These are phyloP conservation scores for Amanita thiersii DNA, from an alignment of 768 basidiomycete species.

Conservation along the genomic window DNA sequence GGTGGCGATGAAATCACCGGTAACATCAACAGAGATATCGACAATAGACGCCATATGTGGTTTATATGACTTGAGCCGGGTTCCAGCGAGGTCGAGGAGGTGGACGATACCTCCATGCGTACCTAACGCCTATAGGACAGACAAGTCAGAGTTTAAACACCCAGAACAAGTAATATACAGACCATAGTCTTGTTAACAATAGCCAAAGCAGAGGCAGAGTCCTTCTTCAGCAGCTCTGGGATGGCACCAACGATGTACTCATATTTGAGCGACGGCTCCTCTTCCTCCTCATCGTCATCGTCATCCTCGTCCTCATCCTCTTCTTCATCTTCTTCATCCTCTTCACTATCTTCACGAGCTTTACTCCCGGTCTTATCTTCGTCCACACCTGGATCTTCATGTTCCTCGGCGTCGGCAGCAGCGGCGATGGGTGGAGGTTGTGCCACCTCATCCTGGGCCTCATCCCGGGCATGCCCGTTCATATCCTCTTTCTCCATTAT, in stretches of 20 bases:
- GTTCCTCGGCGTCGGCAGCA: constrained; percentile 11
- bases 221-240: constrained; percentile 77
- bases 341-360: constrained; percentile 10
- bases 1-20: constrained; percentile 84
- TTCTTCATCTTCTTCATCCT: constrained; percentile 22
- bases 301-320: constrained; percentile 47
- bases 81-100: constrained; percentile 70
- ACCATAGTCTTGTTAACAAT: constrained; percentile 73
- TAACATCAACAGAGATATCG: constrained; percentile 78
- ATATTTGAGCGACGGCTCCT: constrained; percentile 91
- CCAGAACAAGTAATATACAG: background rate
- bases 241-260: constrained; percentile 67
- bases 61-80: constrained; percentile 82
- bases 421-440: background rate
- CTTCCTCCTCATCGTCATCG: constrained; percentile 69
- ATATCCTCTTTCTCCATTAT: background rate
- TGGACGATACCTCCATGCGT: constrained; percentile 93
- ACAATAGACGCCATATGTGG: constrained; percentile 84
- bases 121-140: constrained; percentile 62
- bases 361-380: background rate
- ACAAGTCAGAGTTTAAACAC: constrained; percentile 9
- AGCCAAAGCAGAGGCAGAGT: constrained; percentile 78
- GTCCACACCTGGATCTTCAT: constrained; percentile 8
- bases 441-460: background rate
- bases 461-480: constrained; percentile 7